A percentile compares a stretch with the other conserved stretches of the same genome.
Conservation (phyloP, 225 moss, liverwort and hornwort genomes). For the Asterella californica region DNA sequence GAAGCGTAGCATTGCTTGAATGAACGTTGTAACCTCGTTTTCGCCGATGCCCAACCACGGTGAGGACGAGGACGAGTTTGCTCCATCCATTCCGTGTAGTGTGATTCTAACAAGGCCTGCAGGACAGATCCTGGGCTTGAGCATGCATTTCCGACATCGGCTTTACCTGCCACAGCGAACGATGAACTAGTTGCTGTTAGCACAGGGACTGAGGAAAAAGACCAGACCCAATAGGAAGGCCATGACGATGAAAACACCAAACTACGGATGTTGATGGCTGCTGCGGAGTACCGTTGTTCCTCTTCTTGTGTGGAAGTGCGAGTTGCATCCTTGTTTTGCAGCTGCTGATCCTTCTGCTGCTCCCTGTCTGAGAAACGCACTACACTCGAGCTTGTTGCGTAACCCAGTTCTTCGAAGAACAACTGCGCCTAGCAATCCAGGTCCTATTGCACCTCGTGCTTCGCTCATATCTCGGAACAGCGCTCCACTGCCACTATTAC, state of each 20-base stretch:
- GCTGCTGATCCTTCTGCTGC: neutral
- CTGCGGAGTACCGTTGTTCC: too few relatives aligned
- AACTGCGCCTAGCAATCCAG: too few relatives aligned
- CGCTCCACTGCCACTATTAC: too few relatives aligned
- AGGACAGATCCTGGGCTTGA: slow-evolving; percentile 62
- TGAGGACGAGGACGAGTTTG: slow-evolving; percentile 37
- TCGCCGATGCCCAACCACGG: slow-evolving; percentile 41
- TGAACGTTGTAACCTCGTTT: slow-evolving; percentile 54
- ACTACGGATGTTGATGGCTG: too few relatives aligned
- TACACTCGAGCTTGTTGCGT: neutral
- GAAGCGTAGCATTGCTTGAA: slow-evolving; percentile 53
- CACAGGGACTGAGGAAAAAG: slow-evolving; percentile 15
- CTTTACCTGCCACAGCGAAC: neutral
- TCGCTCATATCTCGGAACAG: too few relatives aligned
- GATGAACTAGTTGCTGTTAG: neutral
- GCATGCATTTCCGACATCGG: slow-evolving; percentile 24
- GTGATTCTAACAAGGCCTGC: slow-evolving; percentile 79
- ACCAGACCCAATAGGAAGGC: slow-evolving; percentile 37
- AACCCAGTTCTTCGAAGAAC: too few relatives aligned
- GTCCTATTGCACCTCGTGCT: too few relatives aligned
- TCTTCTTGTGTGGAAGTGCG: neutral
- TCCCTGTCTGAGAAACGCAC: neutral
- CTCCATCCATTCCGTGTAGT: slow-evolving; percentile 79
- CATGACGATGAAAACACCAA: slow-evolving; percentile 26
- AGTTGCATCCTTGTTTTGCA: neutral